Conservation (phyloP, 768 basidiomycete genomes). For the Boletus barrowsii region DNA sequence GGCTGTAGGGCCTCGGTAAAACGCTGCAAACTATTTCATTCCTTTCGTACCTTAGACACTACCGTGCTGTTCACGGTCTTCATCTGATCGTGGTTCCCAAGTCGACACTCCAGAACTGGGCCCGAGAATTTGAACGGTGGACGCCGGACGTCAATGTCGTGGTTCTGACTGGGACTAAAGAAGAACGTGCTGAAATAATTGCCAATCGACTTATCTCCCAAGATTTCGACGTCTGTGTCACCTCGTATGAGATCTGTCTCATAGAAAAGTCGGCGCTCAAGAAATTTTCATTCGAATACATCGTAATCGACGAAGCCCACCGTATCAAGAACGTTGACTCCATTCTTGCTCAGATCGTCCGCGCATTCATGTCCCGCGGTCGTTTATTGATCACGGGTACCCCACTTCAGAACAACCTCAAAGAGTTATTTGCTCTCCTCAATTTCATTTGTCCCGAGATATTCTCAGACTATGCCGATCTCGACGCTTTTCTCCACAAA, state of each 20-base stretch:
- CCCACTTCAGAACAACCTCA: constrained; percentile 93
- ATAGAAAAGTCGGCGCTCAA: constrained; percentile 91
- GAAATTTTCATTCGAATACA: constrained; percentile 97
- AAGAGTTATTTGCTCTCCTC: constrained; percentile 87
- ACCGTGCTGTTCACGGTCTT: constrained; percentile 70
- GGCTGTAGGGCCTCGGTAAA: constrained; percentile 85
- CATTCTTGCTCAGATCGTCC: constrained; percentile 90
- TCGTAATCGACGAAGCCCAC: constrained; percentile 97
- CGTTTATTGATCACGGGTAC: constrained; percentile 95
- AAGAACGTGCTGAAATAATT: constrained; percentile 84
- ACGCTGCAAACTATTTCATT: constrained; percentile 98
- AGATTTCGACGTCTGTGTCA: constrained; percentile 92
- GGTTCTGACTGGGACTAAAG: constrained; percentile 81
- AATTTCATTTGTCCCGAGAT: constrained; percentile 98
- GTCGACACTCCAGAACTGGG: constrained; percentile 96
- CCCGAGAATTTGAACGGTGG: constrained; percentile 90
- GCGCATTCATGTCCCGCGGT: constrained; percentile 84
- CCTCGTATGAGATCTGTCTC: constrained; percentile 95
- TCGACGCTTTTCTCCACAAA: constrained; percentile 93
- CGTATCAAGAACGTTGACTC: constrained; percentile 99
- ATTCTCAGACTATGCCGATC: constrained; percentile 85
- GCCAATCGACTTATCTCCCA: constrained; percentile 74
- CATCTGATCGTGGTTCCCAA: constrained; percentile 99
- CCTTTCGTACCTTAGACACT: constrained; percentile 89
- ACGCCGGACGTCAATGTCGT: constrained; percentile 83